Conservation (phyloP, 352 stramenopile genomes). For the Aphanomyces cochlioides region DNA sequence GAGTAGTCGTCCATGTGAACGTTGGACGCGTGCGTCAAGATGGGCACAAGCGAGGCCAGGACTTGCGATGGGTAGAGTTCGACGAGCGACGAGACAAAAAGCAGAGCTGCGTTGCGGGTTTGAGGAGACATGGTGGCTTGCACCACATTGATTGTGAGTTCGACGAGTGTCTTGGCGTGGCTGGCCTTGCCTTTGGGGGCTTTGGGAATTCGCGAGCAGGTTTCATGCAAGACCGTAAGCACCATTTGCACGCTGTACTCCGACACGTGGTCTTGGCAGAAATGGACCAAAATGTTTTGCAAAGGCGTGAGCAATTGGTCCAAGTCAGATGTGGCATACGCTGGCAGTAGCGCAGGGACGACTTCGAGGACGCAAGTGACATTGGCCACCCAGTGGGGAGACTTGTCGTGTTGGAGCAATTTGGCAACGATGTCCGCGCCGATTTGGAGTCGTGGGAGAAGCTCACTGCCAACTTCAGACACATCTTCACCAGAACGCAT, state of each 20-base stretch:
- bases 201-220: background rate
- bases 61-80: conserved; percentile 69
- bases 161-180: conserved; percentile 57
- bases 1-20: conserved; percentile 78
- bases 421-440: conserved; percentile 4
- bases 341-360: conserved; percentile 37
- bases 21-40: conserved; percentile 53
- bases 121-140: conserved; percentile 59
- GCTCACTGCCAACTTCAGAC: background rate
- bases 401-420: conserved; percentile 11
- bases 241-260: conserved; percentile 31
- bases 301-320: conserved; percentile 50
- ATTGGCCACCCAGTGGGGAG: conserved; percentile 37
- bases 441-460: conserved; percentile 12
- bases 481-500: conserved; percentile 15
- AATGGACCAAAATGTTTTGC: conserved; percentile 50
- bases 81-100: conserved; percentile 79
- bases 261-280: conserved; percentile 23
- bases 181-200: background rate
- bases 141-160: conserved; percentile 70
- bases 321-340: conserved; percentile 37
- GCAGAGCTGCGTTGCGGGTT: conserved; percentile 74
- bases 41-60: conserved; percentile 69
- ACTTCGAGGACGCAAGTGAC: conserved; percentile 78
- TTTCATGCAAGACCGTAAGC: conserved; percentile 10